phyloP scores from a whole-genome alignment of 2,329 filamentous ascomycete species.

The Penicillium brevicompactum region DNA sequence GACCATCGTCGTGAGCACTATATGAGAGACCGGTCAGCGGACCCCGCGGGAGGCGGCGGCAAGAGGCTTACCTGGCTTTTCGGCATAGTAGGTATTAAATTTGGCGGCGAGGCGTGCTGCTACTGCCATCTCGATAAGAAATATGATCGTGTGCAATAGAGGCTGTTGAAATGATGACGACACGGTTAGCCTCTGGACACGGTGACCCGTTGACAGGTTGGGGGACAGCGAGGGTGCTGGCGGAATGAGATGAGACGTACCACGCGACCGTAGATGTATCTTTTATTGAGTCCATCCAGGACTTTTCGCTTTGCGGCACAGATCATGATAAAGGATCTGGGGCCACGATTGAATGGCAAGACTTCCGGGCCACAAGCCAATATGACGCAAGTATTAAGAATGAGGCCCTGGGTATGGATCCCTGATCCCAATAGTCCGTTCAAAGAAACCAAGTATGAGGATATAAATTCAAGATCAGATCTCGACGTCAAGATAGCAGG shows the following conservation, averaged over 20 bases:
- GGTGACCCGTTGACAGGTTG: background rate
- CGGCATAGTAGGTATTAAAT: constrained; percentile 93
- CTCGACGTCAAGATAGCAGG: background rate
- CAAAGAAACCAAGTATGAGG: background rate
- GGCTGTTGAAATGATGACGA: constrained; percentile 60
- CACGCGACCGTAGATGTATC: constrained; percentile 51
- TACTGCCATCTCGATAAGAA: constrained; percentile 86
- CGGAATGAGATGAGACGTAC: constrained; percentile 31
- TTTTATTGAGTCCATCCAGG: constrained; percentile 48
- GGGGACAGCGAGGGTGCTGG: background rate
- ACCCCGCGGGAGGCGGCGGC: background rate
- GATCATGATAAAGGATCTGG: constrained; percentile 40
- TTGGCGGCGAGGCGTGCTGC: constrained; percentile 78
- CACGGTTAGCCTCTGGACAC: constrained; percentile 12
- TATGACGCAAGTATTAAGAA: constrained; percentile 41
- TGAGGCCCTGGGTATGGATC: background rate
- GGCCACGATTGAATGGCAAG: constrained; percentile 23
- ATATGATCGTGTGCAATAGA: constrained; percentile 79
- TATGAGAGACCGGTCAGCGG: constrained; percentile 18
- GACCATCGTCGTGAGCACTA: constrained; percentile 97
- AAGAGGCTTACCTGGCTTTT: constrained; percentile 70
- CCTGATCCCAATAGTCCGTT: background rate
- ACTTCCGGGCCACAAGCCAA: constrained; percentile 32
- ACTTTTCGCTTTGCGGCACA: constrained; percentile 43
- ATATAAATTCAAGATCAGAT: background rate